Base-by-base conservation (phyloP, 768 basidiomycete genomes). In the Gloeopeniophorella convolvens region DNA sequence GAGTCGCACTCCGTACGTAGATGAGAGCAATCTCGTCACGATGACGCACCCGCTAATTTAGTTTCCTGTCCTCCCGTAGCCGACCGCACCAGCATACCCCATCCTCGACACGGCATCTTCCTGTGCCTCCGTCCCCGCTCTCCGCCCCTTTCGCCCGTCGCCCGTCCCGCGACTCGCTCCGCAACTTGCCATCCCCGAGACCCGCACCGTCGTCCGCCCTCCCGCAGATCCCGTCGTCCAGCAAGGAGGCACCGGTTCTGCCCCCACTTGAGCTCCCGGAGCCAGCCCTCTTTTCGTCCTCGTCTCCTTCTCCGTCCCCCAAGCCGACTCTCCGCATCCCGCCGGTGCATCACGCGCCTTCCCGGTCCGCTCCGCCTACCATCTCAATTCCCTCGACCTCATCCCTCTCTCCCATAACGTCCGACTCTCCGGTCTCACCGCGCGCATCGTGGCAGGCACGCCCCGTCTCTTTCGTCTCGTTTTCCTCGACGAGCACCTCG, bases 181-280 rank as follows among this genome's bases (percentile, higher is more conserved):
- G 76, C 26, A 66, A 63, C 27, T 72, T 82, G 24, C 81, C 82
- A 13, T 80, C 79, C 3, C 77, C 77, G 3, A 80, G 82, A 61
- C 81, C 81, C 5, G 77, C 70, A 0, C 82, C 80, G 0, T 80
- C 76, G 4, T 61, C 69, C 3, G 74, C 71, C 3, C 68, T 80
- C 7, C 82, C 79, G 0, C 69, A 72, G 1, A 59, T 72, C 16
- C 76, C 76, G 5, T 51, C 42, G 23, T 2, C 52, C 16, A 43
- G 24, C 59, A 24, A 42, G 12, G 36, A 45, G 3, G 45, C 34
- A 8, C 48, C n/a, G 34, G 15, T 35, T 34, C 35, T 21, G 32
- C 34, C 47, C 44, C 30, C 54, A 23, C 48, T 57, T 51, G 27
- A 49, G 9, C 44, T 58, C 11, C 60, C 50, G 1, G 46, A 45